Conservation (phyloP, 164 flowering plant genomes). For the Magnolia changhungtana region DNA sequence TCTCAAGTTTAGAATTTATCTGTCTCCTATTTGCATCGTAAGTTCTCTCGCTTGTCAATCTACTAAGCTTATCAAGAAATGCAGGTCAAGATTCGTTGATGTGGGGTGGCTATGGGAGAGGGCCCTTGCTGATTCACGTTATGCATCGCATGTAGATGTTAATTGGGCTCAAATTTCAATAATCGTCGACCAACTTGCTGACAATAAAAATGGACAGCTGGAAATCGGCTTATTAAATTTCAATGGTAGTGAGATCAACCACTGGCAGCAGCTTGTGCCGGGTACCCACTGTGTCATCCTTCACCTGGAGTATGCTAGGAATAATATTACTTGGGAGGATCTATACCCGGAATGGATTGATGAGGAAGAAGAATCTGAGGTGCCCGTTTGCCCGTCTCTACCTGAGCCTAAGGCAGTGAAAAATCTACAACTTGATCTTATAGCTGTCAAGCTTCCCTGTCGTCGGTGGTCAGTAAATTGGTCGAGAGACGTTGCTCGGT, state of each 20-base stretch:
- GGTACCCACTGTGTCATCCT: conserved; percentile 27
- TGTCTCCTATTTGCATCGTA: background rate
- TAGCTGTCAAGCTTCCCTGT: conserved; percentile 64
- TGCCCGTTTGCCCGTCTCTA: conserved; percentile 22
- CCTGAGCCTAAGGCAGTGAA: conserved; percentile 15
- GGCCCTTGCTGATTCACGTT: conserved; percentile 33
- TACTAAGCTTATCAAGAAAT: conserved; percentile 5
- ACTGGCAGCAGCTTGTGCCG: conserved; percentile 32
- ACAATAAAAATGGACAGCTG: conserved; percentile 15
- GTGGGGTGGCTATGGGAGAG: conserved; percentile 45
- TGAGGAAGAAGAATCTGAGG: conserved; percentile 58
- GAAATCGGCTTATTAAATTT: conserved; percentile 53
- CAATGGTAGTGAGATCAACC: conserved; percentile 33
- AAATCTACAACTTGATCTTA: conserved; percentile 35
- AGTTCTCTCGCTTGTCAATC: background rate
- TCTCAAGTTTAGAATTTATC: background rate
- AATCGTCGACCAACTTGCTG: conserved; percentile 20
- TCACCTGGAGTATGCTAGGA: conserved; percentile 33
- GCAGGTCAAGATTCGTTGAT: conserved; percentile 43
- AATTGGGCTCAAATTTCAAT: conserved; percentile 40
- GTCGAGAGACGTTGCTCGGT: conserved; percentile 62
- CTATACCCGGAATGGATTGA: conserved; percentile 68
- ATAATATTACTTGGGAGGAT: conserved; percentile 50
- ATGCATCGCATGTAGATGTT: conserved; percentile 32
- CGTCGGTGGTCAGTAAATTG: conserved; percentile 28